Evolutionary conservation across 495 filamentous ascomycete species (phyloP), one percentile per base, ranked within the genome.

Genomic region (Symbiotaphrina buchneri): DNA sequence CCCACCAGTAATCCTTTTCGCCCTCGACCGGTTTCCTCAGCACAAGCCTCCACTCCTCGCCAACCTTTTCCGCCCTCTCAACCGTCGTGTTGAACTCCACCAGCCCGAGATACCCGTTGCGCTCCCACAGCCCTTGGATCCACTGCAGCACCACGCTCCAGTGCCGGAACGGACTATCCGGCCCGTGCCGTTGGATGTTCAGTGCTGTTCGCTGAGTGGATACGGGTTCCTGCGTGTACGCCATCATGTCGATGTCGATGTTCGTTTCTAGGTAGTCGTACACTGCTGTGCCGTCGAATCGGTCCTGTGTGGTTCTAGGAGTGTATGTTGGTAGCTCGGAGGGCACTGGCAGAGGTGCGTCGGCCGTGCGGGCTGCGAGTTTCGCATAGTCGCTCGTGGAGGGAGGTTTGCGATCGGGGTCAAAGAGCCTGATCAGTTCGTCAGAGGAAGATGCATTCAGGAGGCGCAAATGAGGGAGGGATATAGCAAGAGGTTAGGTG

Each of bases 221-320:
- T 25, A 25, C 8, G 22, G 22, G 22, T 25, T 8, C 8, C 8
- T 25, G 8, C 8, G 22, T 8, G 22, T 25, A 25, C 7, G 7
- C 13, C 22, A 25, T 25, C 22, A 25, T 8, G 13, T 25, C 13
- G 22, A 8, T 25, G 7, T 7, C 8, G 13, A 25, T 25, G 22
- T 25, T 25, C 22, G 22, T 25, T 25, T 25, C 22, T 13, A 25
- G 13, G 22, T 25, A 25, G 22, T 25, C 22, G 22, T 25, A 25
- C 13, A 25, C n/a, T n/a, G n/a, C n/a, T n/a, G n/a, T n/a, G n/a
- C n/a, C n/a, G n/a, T n/a, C n/a, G n/a, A n/a, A n/a, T n/a, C n/a
- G n/a, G n/a, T n/a, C n/a, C n/a, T n/a, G n/a, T n/a, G n/a, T n/a
- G n/a, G n/a, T n/a, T n/a, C n/a, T n/a, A n/a, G n/a, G n/a, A n/a